phyloP scores from a whole-genome alignment of 192 early-diverging fungal species.

The Chytriomyces confervae region DNA sequence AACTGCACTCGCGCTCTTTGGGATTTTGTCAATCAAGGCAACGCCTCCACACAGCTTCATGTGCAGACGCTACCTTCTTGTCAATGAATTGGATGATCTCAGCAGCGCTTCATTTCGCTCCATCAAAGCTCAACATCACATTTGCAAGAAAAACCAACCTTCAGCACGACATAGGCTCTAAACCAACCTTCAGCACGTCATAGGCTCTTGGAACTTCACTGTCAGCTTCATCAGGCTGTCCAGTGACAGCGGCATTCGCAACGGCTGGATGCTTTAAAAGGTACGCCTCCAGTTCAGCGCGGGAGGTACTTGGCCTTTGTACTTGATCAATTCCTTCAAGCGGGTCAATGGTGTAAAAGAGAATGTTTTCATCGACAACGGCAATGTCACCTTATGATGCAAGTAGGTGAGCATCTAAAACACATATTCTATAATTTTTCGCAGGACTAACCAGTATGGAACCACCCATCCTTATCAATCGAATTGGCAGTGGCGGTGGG shows the following conservation, averaged over 20 bases:
- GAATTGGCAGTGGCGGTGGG: slow-evolving; percentile 72
- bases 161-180: background rate
- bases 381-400: slow-evolving; percentile 69
- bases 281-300: slow-evolving; percentile 83
- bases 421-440: background rate
- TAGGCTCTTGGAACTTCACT: slow-evolving; percentile 81
- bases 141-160: background rate
- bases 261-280: slow-evolving; percentile 74
- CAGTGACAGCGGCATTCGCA: slow-evolving; percentile 58
- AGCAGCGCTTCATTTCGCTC: slow-evolving; percentile 39
- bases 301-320: slow-evolving; percentile 87
- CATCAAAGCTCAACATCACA: slow-evolving; percentile 8
- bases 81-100: slow-evolving; percentile 65
- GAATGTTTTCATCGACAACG: slow-evolving; percentile 64
- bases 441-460: slow-evolving; percentile 62
- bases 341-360: slow-evolving; percentile 74
- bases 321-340: slow-evolving; percentile 92
- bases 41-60: slow-evolving; percentile 84
- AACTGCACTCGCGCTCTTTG: slow-evolving; percentile 70
- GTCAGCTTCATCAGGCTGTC: slow-evolving; percentile 32
- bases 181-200: slow-evolving; percentile 64
- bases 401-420: background rate
- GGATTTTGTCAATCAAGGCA: slow-evolving; percentile 70
- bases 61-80: slow-evolving; percentile 68
- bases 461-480: slow-evolving; percentile 72